phyloP scores from a whole-genome alignment of 306 rosid genomes.

The Vigna trinervia region DNA sequence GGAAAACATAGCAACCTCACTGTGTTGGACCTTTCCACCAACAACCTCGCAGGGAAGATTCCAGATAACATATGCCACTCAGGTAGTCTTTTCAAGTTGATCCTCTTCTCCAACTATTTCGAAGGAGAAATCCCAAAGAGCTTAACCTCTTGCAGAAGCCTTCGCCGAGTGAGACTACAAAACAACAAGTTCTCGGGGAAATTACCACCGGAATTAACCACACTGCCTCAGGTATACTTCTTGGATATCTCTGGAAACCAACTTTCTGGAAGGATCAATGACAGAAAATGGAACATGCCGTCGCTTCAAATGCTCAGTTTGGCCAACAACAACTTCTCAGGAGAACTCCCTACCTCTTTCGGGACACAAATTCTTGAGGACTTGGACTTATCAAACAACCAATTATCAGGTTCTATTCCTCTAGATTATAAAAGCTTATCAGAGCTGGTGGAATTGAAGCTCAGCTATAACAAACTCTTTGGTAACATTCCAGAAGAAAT shows the following conservation, averaged over 20 bases:
- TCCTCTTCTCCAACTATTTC: constrained; percentile 81
- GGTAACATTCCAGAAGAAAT: constrained; percentile 68
- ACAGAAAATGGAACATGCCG: constrained; percentile 67
- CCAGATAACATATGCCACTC: constrained; percentile 69
- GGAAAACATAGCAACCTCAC: constrained; percentile 79
- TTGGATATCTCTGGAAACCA: constrained; percentile 79
- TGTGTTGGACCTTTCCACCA: constrained; percentile 83
- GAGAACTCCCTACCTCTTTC: constrained; percentile 65
- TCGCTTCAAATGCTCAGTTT: constrained; percentile 84
- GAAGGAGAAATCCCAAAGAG: constrained; percentile 62
- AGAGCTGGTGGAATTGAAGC: constrained; percentile 64
- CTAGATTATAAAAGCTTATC: constrained; percentile 41
- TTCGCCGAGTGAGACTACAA: constrained; percentile 80
- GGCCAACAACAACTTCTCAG: constrained; percentile 66
- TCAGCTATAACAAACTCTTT: constrained; percentile 66
- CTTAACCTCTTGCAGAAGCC: constrained; percentile 66
- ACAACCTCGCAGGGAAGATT: constrained; percentile 69
- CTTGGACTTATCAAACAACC: constrained; percentile 70
- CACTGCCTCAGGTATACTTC: constrained; percentile 66
- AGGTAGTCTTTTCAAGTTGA: constrained; percentile 77
- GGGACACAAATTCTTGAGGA: constrained; percentile 65
- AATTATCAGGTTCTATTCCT: constrained; percentile 62
- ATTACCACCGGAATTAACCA: constrained; percentile 49
- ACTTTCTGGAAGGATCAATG: constrained; percentile 67
- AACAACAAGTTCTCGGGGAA: constrained; percentile 76